Evolutionary conservation across 2,329 filamentous ascomycete species (phyloP), one percentile per base, ranked within the genome.

Genomic region (Lecanosticta acicola): DNA sequence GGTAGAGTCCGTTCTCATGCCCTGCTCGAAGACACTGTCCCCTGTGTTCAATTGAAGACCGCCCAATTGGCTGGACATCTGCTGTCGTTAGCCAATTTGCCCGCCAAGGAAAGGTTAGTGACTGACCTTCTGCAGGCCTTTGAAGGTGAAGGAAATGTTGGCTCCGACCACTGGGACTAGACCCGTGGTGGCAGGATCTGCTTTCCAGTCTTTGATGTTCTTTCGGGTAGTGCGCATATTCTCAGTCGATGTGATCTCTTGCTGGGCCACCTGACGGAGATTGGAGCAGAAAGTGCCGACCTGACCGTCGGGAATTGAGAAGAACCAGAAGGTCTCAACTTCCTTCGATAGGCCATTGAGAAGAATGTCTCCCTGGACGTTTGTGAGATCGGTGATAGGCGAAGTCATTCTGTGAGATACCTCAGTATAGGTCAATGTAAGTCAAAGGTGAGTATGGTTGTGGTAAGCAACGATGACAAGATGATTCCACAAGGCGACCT

Each of bases 1-100:
- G 3, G 49, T 49, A 4, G 63, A 65, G 32, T 58, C 59, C 1
- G 48, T 43, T 9, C 63, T 52, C 63, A 67, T 68, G n/a, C 66
- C 66, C 4, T 52, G 49, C 32, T 60, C 55, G 50, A 68, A 69
- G n/a, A 55, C 50, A 1, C 21, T 34, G 33, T 69, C 66, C 16
- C 54, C 51, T n/a, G 61, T 62, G 9, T 61, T 46, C 24, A 29
- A 29, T 11, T 29, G 24, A 5, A 29, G 24, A 5, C 24, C 24
- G 7, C 11, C 11, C 24, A 29, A 29, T 11, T 29, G 5, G 24
- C 7, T 56, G 49, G 64, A 47, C 14, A 50, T 45, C 54, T 56
- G 45, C 18, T 10, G 19, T 39, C 37, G 24, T 8, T 13, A 9
- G 7, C 4, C 8, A 20, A 20, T 13, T 8, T 21, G n/a, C n/a